phyloP scores from a whole-genome alignment of 2,329 filamentous ascomycete species.

The Ceratocystis variospora region DNA sequence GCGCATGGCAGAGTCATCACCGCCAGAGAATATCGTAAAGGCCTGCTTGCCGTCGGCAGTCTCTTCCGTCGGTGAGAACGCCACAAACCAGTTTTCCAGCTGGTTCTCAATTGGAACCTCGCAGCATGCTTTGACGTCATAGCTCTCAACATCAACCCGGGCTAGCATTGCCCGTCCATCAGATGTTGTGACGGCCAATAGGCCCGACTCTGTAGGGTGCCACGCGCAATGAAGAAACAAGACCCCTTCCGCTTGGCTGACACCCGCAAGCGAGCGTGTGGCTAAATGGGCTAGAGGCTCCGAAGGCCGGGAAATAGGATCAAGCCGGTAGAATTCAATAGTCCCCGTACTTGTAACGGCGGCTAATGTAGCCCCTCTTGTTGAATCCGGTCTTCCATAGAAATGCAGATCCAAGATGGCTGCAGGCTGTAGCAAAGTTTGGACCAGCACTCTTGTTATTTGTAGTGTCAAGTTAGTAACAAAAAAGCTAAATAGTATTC shows the following conservation, averaged over 20 bases:
- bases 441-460: slow-evolving; percentile 36
- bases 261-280: slow-evolving; percentile 34
- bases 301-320: slow-evolving; percentile 27
- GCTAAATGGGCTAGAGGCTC: slow-evolving; percentile 30
- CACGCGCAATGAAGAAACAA: slow-evolving; percentile 62
- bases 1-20: slow-evolving; percentile 57
- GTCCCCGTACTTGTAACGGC: slow-evolving; percentile 66
- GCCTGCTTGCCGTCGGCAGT: slow-evolving; percentile 19
- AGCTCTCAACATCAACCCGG: slow-evolving; percentile 30
- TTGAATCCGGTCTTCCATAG: slow-evolving; percentile 35
- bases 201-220: slow-evolving; percentile 43
- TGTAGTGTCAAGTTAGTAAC: not conserved
- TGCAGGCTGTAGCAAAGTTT: slow-evolving; percentile 49
- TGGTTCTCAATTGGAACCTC: slow-evolving; percentile 35
- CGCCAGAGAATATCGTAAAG: slow-evolving; percentile 50
- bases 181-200: slow-evolving; percentile 59
- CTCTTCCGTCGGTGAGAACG: slow-evolving; percentile 35
- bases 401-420: slow-evolving; percentile 83
- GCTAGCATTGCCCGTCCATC: slow-evolving; percentile 49
- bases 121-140: slow-evolving; percentile 27
- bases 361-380: slow-evolving; percentile 43
- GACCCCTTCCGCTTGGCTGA: slow-evolving; percentile 36
- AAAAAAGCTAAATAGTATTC: slow-evolving; percentile 1
- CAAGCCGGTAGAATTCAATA: slow-evolving; percentile 48
- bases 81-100: slow-evolving; percentile 63